A percentile compares a stretch with the other conserved stretches of the same genome.
Conservation (phyloP, 2,329 filamentous ascomycete species). For the Aspergillus pseudonomiae region DNA sequence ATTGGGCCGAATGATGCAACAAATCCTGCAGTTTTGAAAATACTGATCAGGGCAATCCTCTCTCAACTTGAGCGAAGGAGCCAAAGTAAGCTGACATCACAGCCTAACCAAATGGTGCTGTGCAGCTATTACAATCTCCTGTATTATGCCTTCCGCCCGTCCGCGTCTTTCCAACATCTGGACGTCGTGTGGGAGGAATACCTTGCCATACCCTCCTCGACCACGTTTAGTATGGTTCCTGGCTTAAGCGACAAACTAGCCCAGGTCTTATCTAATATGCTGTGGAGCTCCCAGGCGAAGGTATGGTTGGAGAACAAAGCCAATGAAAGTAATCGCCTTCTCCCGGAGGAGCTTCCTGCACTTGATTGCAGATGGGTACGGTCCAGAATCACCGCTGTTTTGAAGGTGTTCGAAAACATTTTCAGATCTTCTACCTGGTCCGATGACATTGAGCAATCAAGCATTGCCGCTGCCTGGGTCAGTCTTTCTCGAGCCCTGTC, state of each 20-base stretch:
- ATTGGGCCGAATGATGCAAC: slow-evolving; percentile 66
- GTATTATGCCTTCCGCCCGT: slow-evolving; percentile 80
- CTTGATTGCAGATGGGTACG: slow-evolving; percentile 88
- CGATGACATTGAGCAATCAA: slow-evolving; percentile 43
- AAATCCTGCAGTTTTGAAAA: slow-evolving; percentile 58
- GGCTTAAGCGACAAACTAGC: slow-evolving; percentile 64
- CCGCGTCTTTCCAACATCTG: slow-evolving; percentile 64
- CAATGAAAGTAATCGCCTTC: slow-evolving; percentile 60
- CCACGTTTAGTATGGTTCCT: slow-evolving; percentile 54
- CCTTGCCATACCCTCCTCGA: slow-evolving; percentile 65
- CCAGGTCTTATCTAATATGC: slow-evolving; percentile 71
- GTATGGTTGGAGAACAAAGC: slow-evolving; percentile 77
- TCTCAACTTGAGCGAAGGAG: slow-evolving; percentile 70
- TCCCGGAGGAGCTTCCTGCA: slow-evolving; percentile 75
- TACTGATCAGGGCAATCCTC: slow-evolving; percentile 69
- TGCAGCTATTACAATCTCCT: slow-evolving; percentile 77
- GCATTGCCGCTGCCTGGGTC: slow-evolving; percentile 62
- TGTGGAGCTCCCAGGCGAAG: slow-evolving; percentile 54
- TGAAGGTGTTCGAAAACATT: slow-evolving; percentile 62
- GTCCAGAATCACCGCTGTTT: slow-evolving; percentile 66
- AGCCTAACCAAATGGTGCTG: slow-evolving; percentile 62
- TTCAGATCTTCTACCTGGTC: slow-evolving; percentile 55
- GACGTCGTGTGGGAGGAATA: slow-evolving; percentile 79
- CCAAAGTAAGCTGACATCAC: slow-evolving; percentile 50
- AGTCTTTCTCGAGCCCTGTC: slow-evolving; percentile 65